Evolutionary conservation across 2,329 filamentous ascomycete species (phyloP).

Genomic region (Hypocreales sp.): DNA sequence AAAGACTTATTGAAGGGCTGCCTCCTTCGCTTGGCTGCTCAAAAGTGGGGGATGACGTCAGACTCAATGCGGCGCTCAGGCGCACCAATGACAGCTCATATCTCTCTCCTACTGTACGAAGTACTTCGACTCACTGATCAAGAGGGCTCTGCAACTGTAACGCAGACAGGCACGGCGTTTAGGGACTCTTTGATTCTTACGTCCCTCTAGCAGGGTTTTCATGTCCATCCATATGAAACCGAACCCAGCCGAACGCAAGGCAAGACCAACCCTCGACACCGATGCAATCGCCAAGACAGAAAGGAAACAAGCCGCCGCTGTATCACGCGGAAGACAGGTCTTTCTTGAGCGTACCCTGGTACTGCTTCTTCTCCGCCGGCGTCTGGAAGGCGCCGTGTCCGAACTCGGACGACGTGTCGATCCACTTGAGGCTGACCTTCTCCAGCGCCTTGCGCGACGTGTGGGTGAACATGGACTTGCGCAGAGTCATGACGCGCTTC

Average conservation of each 20-base stretch:
- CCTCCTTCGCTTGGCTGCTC: conserved; percentile 4
- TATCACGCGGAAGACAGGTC: conserved; percentile 45
- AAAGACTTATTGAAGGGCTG: neutral
- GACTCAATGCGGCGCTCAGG: conserved; percentile 1
- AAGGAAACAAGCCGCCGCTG: conserved; percentile 18
- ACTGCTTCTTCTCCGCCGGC: conserved; percentile 90
- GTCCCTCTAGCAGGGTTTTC: conserved; percentile 18
- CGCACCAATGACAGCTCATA: conserved; percentile 1
- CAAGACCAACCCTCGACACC: conserved; percentile 36
- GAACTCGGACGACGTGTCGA: conserved; percentile 99
- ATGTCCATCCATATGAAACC: conserved; percentile 19
- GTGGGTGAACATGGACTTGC: conserved; percentile 97
- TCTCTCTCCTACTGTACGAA: too few relatives aligned
- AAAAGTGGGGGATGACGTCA: conserved; percentile 17
- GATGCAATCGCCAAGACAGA: conserved; percentile 32
- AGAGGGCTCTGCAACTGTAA: too few relatives aligned
- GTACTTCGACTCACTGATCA: too few relatives aligned
- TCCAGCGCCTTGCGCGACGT: conserved; percentile 90
- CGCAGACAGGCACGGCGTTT: too few relatives aligned
- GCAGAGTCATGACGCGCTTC: conserved; percentile 98
- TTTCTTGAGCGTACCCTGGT: conserved; percentile 99
- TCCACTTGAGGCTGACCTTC: conserved; percentile 99
- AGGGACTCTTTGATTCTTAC: too few relatives aligned
- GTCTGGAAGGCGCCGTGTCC: conserved; percentile 99
- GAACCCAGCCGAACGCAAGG: conserved; percentile 19